These are phyloP conservation scores for Rhododendron henanense DNA, from an alignment of 148 eudicot species.

Conservation along the genomic window DNA sequence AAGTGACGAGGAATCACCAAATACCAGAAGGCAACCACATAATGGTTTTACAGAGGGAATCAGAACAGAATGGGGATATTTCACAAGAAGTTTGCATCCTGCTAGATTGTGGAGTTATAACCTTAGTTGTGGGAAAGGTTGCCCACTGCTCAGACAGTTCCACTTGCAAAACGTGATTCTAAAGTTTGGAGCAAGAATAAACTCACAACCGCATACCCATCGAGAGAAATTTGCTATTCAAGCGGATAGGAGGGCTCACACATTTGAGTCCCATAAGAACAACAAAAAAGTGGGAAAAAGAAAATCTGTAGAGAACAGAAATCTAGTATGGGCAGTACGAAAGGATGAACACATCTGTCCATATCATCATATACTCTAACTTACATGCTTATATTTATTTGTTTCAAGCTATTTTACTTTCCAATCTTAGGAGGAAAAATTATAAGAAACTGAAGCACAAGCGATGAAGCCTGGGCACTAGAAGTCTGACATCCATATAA, in stretches of 20 bases:
- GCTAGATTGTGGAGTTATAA: neutral
- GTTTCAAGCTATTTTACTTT: neutral
- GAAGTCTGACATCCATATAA: neutral
- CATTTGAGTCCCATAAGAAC: neutral
- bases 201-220: neutral
- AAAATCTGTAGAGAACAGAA: neutral
- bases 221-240: neutral
- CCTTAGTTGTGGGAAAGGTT: neutral
- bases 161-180: neutral
- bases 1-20: neutral
- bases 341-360: neutral
- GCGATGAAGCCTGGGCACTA: neutral
- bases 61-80: neutral
- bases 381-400: neutral
- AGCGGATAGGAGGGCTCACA: neutral
- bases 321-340: neutral
- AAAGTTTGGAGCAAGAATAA: neutral
- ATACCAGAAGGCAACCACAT: neutral
- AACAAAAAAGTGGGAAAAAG: neutral
- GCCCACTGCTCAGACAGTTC: neutral
- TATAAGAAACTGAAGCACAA: neutral
- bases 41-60: neutral
- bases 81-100: neutral
- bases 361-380: neutral
- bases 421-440: neutral